phyloP scores from a whole-genome alignment of 345 rosid genomes.

The Moringa oleifera region DNA sequence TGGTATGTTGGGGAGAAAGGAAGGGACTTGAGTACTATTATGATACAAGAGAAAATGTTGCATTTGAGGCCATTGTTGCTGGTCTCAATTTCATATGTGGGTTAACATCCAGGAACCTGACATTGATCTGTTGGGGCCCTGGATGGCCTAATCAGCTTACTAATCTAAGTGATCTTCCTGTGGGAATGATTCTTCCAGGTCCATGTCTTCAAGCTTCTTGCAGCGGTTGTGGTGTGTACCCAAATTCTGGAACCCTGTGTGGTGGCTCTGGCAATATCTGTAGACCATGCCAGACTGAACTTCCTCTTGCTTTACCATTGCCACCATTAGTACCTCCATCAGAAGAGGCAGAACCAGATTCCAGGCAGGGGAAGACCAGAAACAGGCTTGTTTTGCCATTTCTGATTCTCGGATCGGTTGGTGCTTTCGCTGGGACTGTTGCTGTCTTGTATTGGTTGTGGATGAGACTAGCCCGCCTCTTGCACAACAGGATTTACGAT shows the following conservation, averaged over 20 bases:
- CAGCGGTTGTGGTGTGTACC: slow-evolving; percentile 35
- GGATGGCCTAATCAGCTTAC: slow-evolving; percentile 33
- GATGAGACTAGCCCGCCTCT: slow-evolving; percentile 13
- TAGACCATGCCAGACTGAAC: slow-evolving; percentile 39
- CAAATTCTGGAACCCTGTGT: slow-evolving; percentile 40
- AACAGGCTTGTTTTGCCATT: slow-evolving; percentile 31
- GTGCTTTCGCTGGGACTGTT: slow-evolving; percentile 39
- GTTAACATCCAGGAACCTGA: slow-evolving; percentile 37
- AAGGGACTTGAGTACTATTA: slow-evolving; percentile 13
- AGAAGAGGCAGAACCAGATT: slow-evolving; percentile 4
- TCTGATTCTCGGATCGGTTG: slow-evolving; percentile 41
- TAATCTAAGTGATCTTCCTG: slow-evolving; percentile 14
- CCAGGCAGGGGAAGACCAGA: slow-evolving; percentile 4
- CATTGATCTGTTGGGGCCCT: slow-evolving; percentile 46
- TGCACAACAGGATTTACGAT: slow-evolving; percentile 10
- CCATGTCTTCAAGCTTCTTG: slow-evolving; percentile 49
- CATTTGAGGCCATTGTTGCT: slow-evolving; percentile 44
- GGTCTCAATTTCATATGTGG: slow-evolving; percentile 50
- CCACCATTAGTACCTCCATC: slow-evolving; percentile 21
- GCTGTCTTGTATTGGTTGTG: slow-evolving; percentile 31
- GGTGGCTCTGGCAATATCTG: slow-evolving; percentile 49
- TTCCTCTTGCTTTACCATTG: slow-evolving; percentile 41
- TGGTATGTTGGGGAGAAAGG: slow-evolving; percentile 49
- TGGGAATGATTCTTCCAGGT: slow-evolving; percentile 46
- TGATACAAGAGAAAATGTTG: slow-evolving; percentile 12